Evolutionary conservation across 1,284 basidiomycete species (phyloP).

Genomic region (Tilletiopsis washingtonensis): DNA sequence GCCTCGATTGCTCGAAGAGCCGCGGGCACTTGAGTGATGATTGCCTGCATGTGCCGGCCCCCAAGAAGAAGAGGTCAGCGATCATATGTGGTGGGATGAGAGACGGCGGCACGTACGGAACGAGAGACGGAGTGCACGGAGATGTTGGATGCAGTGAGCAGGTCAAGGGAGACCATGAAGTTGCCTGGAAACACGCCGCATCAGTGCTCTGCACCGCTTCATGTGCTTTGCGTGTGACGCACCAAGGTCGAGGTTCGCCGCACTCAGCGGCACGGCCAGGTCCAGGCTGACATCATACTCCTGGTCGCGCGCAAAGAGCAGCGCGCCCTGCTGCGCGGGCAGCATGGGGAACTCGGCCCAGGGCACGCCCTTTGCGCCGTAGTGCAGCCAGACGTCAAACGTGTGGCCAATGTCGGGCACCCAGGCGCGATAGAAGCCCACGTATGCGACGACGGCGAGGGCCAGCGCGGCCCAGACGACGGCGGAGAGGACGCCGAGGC

Average conservation of each 20-base stretch:
- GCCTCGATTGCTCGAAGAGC: slow-evolving; percentile 17
- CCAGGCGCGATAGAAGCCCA: slow-evolving; percentile 44
- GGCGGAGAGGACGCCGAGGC: slow-evolving; percentile 30
- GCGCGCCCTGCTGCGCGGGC: not conserved
- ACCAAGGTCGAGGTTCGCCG: slow-evolving; percentile 34
- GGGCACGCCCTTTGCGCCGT: slow-evolving; percentile 13
- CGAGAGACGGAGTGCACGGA: slow-evolving; percentile 12
- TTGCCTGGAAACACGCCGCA: slow-evolving; percentile 16
- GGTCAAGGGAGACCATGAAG: slow-evolving; percentile 38
- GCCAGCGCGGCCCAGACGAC: slow-evolving; percentile 32
- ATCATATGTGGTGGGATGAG: no score
- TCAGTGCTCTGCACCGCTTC: not conserved
- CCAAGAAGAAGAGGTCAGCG: no score
- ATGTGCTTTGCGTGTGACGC: not conserved
- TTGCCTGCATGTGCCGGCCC: slow-evolving; percentile 5
- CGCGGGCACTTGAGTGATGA: slow-evolving; percentile 13
- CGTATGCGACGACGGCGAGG: slow-evolving; percentile 35
- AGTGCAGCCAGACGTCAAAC: slow-evolving; percentile 39
- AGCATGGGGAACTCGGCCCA: slow-evolving; percentile 5
- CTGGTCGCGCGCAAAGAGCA: slow-evolving; percentile 35
- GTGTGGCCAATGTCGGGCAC: slow-evolving; percentile 34
- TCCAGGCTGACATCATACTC: slow-evolving; percentile 44
- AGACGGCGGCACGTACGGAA: slow-evolving; percentile 8
- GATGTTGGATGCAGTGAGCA: slow-evolving; percentile 8
- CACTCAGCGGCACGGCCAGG: slow-evolving; percentile 33